Evolutionary conservation across 1,284 basidiomycete genomes (phyloP), one percentile per base, ranked within the genome.

Genomic region (Phlebopus sp.): DNA sequence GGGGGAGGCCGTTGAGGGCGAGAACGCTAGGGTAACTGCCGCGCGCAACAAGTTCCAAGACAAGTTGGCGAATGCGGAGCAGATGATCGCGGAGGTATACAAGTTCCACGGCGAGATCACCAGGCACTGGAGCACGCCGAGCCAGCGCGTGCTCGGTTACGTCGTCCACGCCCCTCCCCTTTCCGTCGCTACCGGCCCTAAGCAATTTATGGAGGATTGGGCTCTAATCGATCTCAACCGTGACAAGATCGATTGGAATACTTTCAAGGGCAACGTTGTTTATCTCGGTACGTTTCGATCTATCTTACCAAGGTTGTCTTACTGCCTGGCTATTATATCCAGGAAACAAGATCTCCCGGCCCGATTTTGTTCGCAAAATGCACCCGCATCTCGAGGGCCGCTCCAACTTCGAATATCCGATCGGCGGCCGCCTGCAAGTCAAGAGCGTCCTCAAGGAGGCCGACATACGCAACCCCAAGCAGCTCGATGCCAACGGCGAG

Each of bases 401-500:
- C 13, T 8, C 40, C 52, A 43, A 44, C 21, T 64, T 60, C 48
- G 40, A 59, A 25, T 67, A 63, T 50, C 69, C 66, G n/a, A 2
- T 5, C 11, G 55, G 59, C 42, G 45, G 62, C 47, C 68, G 71
- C n/a, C n/a, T 69, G 18, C 49, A 46, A 29, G 57, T 68, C 45
- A 10, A 9, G 5, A 67, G 54, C 50, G 51, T 49, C 31, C 42
- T 69, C 29, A 32, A 51, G n/a, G 63, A 61, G 18, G 41, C 51
- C 29, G 59, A 68, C 17, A 59, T 73, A 52, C 56, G 47, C 37
- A 13, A 27, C 30, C 46, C 45, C 5, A 52, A 48, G 39, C 56
- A 51, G 51, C 30, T 46, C 29, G 68, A 70, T 50, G 11, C 30
- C 3, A 47, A 66, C 36, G 44, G 49, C 42, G 55, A 68, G 21